Percentiles rank a stretch among this genome's conserved stretches.
Evolutionary conservation across 148 eudicot species (phyloP).

Genomic region (Selenicereus undatus): DNA sequence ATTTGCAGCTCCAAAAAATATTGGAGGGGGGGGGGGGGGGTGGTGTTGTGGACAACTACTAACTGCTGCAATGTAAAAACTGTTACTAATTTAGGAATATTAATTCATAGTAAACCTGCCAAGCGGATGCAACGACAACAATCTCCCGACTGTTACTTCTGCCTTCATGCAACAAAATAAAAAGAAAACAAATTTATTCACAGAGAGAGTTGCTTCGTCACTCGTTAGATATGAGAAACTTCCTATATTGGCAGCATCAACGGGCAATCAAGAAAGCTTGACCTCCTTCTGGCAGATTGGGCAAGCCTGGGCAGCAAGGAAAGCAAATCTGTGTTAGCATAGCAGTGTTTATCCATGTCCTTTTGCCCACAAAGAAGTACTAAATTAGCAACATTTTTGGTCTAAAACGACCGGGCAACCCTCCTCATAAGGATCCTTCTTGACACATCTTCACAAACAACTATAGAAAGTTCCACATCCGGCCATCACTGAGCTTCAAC

Average conservation of each 20-base stretch:
- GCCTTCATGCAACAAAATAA: conserved; percentile 11
- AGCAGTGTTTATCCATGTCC: background rate
- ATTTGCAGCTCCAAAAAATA: background rate
- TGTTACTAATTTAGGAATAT: background rate
- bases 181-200: background rate
- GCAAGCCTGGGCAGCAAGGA: conserved; percentile 37
- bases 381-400: background rate
- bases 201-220: background rate
- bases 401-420: background rate
- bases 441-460: too few species aligned
- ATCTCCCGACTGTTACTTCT: conserved; percentile 4
- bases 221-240: background rate
- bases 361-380: background rate
- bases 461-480: background rate
- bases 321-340: background rate
- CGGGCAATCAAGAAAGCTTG: conserved; percentile 1
- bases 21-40: too few species aligned
- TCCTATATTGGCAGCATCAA: conserved; percentile 1
- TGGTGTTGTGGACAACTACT: background rate
- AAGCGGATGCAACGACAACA: conserved; percentile 9
- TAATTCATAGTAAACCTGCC: background rate
- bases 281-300: conserved; percentile 61
- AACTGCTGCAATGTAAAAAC: background rate
- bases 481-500: background rate
- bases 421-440: background rate